Conservation (phyloP, 1,284 basidiomycete species). For the Cryptococcus jaspeensis region DNA sequence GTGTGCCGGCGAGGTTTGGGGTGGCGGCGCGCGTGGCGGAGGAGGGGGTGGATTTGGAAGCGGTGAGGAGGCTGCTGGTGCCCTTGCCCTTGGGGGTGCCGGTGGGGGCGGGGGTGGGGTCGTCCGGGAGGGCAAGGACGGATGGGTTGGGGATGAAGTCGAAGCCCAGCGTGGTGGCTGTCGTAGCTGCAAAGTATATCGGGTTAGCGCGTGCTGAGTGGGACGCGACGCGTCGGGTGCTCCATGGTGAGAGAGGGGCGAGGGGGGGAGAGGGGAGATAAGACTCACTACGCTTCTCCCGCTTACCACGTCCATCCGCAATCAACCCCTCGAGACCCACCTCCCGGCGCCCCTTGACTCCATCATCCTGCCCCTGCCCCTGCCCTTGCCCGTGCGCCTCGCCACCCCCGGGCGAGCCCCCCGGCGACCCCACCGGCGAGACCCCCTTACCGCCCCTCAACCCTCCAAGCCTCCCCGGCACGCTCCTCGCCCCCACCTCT, state of each 20-base stretch:
- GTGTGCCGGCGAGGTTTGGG: constrained; percentile 12
- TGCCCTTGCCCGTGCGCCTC: constrained; percentile 1
- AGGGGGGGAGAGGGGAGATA: too few species aligned
- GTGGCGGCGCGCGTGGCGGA: not conserved
- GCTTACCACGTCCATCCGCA: constrained; percentile 29
- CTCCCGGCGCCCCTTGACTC: constrained; percentile 16
- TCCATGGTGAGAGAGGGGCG: not conserved
- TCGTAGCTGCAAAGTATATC: constrained; percentile 34
- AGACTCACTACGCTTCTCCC: constrained; percentile 41
- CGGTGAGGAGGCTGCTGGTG: constrained; percentile 4
- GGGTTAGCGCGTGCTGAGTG: too few species aligned
- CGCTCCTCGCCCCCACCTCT: constrained; percentile 7
- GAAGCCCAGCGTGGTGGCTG: constrained; percentile 42
- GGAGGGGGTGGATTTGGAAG: constrained; percentile 1
- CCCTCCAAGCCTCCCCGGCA: constrained; percentile 7
- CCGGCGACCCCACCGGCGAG: constrained; percentile 1
- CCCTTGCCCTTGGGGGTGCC: constrained; percentile 2
- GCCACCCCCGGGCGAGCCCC: not conserved
- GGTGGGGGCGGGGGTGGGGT: not conserved
- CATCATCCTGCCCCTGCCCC: constrained; percentile 1
- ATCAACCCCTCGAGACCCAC: constrained; percentile 34
- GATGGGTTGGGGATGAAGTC: constrained; percentile 42
- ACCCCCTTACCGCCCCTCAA: too few species aligned
- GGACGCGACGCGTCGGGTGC: not conserved
- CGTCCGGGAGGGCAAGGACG: constrained; percentile 32